Conservation (phyloP, 306 rosid genomes). For the peach (Prunus persica) region DNA sequence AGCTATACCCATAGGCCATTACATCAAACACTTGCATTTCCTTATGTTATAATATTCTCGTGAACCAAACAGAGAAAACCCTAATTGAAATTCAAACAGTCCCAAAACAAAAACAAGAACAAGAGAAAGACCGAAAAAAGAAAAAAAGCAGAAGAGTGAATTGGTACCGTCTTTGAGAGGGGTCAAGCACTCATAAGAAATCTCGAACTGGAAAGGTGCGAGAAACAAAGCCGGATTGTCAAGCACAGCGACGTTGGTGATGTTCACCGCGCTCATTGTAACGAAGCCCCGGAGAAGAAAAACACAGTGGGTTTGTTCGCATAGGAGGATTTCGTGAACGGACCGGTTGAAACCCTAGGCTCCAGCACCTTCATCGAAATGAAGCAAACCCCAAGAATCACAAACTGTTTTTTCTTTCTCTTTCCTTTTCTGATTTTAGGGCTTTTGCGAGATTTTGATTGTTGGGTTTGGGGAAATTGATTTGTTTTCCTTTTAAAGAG, state of each 20-base stretch:
- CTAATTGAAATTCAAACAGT: background rate
- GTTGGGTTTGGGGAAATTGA: background rate
- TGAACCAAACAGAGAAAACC: background rate
- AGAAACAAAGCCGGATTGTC: slow-evolving; percentile 71
- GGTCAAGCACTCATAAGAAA: slow-evolving; percentile 80
- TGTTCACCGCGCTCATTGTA: slow-evolving; percentile 72
- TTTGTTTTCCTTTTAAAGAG: background rate
- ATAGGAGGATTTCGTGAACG: background rate
- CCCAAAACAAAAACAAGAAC: background rate
- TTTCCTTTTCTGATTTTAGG: background rate
- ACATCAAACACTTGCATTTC: background rate
- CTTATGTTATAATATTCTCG: background rate
- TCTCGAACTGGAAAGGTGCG: slow-evolving; percentile 77
- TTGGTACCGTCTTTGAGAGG: slow-evolving; percentile 63
- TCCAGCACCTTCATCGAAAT: slow-evolving; percentile 31
- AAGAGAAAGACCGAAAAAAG: background rate
- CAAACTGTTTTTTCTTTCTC: background rate
- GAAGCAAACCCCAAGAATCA: background rate
- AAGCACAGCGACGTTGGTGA: slow-evolving; percentile 75
- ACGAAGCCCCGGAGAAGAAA: slow-evolving; percentile 4
- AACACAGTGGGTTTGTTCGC: background rate
- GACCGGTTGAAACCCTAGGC: slow-evolving; percentile 17
- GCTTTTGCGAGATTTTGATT: background rate
- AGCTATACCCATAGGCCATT: background rate
- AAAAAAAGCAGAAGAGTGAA: background rate